Evolutionary conservation across 2,329 filamentous ascomycete genomes (phyloP), one percentile per base, ranked within the genome.

Genomic region (Aspergillus sergii): DNA sequence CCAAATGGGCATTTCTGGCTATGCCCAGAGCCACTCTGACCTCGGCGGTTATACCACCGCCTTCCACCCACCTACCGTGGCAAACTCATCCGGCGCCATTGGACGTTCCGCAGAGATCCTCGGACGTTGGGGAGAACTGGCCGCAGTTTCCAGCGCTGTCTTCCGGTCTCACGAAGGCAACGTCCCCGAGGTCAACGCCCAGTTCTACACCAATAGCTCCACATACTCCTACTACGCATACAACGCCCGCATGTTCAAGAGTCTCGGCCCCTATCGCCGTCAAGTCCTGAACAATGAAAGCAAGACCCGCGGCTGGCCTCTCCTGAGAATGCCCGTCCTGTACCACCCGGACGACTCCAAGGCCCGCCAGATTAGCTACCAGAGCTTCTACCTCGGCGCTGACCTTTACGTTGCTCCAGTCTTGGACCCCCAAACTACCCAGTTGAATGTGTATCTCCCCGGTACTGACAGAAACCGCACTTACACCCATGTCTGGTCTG

Each of bases 101-200:
- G 39, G 39, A 9, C 39, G 39, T 41, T 41, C 39, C 3, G 39
- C 39, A 9, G 39, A 41, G 39, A 41, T 41, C 39, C 39, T 41
- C 16, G 39, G 39, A n/a, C 39, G 39, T 9, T 41, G 39, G 39
- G 39, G 39, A 41, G 39, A 41, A n/a, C 39, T 41, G 39, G 39
- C 39, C 8, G 39, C 39, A 8, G 39, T 41, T 8, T 41, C 39
- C 16, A 41, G 39, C 39, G 39, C 39, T 0, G 39, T 41, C 19
- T 41, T 41, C 19, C 71, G 76, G n/a, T 73, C 72, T 4, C 76
- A 78, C 64, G 76, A 78, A 65, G 76, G 76, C 12, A 78, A 78
- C 66, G 74, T 78, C 3, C 76, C 76, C 1, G 58, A 69, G 16
- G 71, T 78, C 32, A 78, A 78, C 55, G 70, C 75, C 0, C 76